Base-by-base conservation (phyloP, 1,284 basidiomycete species). In the Microbotryum saponariae region DNA sequence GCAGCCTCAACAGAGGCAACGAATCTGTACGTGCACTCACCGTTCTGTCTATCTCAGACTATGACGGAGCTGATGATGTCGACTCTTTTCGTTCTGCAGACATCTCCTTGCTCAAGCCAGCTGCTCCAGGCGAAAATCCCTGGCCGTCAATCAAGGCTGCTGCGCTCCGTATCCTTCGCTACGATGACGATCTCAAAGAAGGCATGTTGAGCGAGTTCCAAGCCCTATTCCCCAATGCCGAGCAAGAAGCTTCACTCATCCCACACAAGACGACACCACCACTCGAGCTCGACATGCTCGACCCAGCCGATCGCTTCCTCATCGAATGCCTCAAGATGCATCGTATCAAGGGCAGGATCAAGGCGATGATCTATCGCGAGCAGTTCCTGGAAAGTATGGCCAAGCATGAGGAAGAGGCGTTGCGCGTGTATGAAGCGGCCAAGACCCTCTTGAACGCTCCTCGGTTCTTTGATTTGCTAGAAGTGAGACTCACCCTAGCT, bases 271-370 rank as follows among this genome's bases (percentile, higher is more conserved):
- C 89, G 72, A 83, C 89, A 8, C 85, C 87, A 61, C 82, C 86
- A n/a, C 88, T 88, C 70, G 92, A 97, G 73, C 82, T 99, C 21
- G 85, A 85, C 47, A 82, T 85, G 51, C 79, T 99, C 33, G 94
- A 97, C 77, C 87, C 89, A 4, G 89, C 96, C 9, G 94, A 99
- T 77, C 85, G 96, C 27, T 82, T 99, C 50, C 93, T 99, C 85
- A 92, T 98, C 46, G 88, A 96, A 70, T 80, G 97, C 49, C 96
- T 98, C 74, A 91, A 97, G 73, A 92, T 97, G 50, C 86, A 96
- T 51, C 87, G 92, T 56, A 80, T 99, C n/a, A 83, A 82, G 29
- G 88, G 91, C 54, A 86, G 96, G 29, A 87, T 97, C 65, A 86
- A 96, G 72, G 88, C 91, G 16, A 93, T 98, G 91, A 79, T 97